phyloP scores from a whole-genome alignment of 345 rosid genomes.

The Lepidium didymum region DNA sequence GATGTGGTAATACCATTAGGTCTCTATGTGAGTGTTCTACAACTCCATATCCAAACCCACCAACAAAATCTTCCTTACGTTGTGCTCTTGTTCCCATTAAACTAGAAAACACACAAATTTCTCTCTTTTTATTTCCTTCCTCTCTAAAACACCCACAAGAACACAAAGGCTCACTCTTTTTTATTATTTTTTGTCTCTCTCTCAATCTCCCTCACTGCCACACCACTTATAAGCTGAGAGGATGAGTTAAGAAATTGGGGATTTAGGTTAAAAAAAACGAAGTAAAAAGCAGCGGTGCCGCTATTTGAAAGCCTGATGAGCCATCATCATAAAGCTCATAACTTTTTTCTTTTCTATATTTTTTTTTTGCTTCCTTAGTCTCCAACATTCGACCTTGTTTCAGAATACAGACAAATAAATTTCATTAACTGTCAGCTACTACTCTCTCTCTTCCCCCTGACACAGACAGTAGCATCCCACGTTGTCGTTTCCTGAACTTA shows the following conservation, averaged over 20 bases:
- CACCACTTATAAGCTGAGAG: slow-evolving; percentile 20
- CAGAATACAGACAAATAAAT: slow-evolving; percentile 47
- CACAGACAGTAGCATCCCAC: slow-evolving; percentile 18
- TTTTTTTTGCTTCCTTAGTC: slow-evolving; percentile 61
- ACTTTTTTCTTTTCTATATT: background rate
- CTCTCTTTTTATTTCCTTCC: background rate
- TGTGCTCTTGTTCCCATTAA: slow-evolving; percentile 24
- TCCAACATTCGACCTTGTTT: slow-evolving; percentile 67
- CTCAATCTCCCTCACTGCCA: background rate
- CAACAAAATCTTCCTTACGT: slow-evolving; percentile 21
- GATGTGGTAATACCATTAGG: slow-evolving; percentile 26
- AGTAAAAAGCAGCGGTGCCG: slow-evolving; percentile 56
- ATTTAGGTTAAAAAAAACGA: slow-evolving; percentile 26
- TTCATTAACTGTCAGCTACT: slow-evolving; percentile 22
- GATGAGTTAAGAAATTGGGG: slow-evolving; percentile 11
- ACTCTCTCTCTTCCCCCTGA: slow-evolving; percentile 15
- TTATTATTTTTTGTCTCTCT: background rate
- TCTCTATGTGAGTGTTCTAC: slow-evolving; percentile 26
- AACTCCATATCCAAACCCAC: slow-evolving; percentile 46
- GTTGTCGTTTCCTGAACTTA: slow-evolving; percentile 25
- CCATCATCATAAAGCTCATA: slow-evolving; percentile 24
- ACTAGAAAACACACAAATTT: background rate
- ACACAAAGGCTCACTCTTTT: background rate
- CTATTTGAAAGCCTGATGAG: slow-evolving; percentile 39
- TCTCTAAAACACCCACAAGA: background rate